Evolutionary conservation across 2,329 filamentous ascomycete genomes (phyloP), one percentile per base, ranked within the genome.

Genomic region (Clathrospora elynae): DNA sequence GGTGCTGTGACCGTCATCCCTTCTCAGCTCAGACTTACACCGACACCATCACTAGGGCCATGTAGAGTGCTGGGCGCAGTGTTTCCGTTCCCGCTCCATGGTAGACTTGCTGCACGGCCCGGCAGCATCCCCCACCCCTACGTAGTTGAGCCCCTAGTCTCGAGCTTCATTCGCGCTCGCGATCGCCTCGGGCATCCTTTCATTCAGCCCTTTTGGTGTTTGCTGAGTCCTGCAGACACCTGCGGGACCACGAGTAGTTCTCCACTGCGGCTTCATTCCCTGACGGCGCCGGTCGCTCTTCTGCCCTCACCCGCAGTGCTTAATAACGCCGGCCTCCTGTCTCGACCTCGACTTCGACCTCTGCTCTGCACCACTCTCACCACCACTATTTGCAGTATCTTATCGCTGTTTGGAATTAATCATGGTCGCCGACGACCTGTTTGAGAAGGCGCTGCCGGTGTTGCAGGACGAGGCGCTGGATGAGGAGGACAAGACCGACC

Each of bases 401-500:
- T 39, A 36, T 30, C 23, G 28, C 19, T 12, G 32, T 40, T 32
- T 35, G 38, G 29, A 28, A 46, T 32, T 40, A 35, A 80, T 51
- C 67, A 96, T 97, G 92, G 85, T 96, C 51, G 88, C 91, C 61
- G 92, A 97, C 78, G 85, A 91, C 60, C 84, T 92, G 42, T 95
- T 95, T 76, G 90, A 96, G 61, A 82, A 93, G 64, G 96, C 90
- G 71, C 83, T 95, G 68, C 88, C 90, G 37, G 82, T 96, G 66
- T 81, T 99, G 53, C 85, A 93, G 75, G 86, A 96, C 73, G 75
- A 83, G 45, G 78, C 80, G 41, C 78, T 96, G 49, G 89, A 95
- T 61, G 93, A 97, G 53, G 93, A 99, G 73, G 92, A 96, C 66
- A 95, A 93, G 78, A 92, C 88, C 34, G 92, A 97, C 72, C 88